Percentiles rank a stretch among this genome's conserved stretches.
phyloP scores from a whole-genome alignment of 164 flowering plant genomes.

The Protea cynaroides region DNA sequence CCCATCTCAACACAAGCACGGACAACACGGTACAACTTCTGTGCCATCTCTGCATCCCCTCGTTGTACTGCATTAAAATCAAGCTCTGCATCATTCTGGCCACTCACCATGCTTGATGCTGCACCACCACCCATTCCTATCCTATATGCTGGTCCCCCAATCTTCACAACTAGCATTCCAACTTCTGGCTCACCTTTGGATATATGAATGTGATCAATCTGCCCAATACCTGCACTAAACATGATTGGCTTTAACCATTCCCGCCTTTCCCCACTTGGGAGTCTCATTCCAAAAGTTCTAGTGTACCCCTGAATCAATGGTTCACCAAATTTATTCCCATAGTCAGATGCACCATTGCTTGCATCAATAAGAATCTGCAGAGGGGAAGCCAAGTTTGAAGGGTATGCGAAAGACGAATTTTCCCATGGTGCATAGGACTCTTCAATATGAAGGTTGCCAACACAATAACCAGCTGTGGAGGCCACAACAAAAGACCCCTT shows the following conservation, averaged over 20 bases:
- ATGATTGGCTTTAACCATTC: slow-evolving; percentile 97
- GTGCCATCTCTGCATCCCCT: slow-evolving; percentile 99
- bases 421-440: slow-evolving; percentile 97
- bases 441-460: slow-evolving; percentile 82
- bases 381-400: slow-evolving; percentile 82
- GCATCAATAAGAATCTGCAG: slow-evolving; percentile 86
- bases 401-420: slow-evolving; percentile 68
- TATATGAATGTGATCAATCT: slow-evolving; percentile 82
- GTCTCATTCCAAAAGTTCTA: slow-evolving; percentile 92
- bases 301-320: slow-evolving; percentile 93
- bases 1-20: slow-evolving; percentile 93
- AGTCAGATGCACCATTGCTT: slow-evolving; percentile 95
- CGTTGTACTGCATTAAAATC: slow-evolving; percentile 97
- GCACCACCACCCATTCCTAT: slow-evolving; percentile 99
- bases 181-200: slow-evolving; percentile 84
- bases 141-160: slow-evolving; percentile 97
- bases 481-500: slow-evolving; percentile 88
- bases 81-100: slow-evolving; percentile 90
- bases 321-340: slow-evolving; percentile 96
- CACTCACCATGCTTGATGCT: slow-evolving; percentile 98
- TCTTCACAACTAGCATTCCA: slow-evolving; percentile 92
- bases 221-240: slow-evolving; percentile 96
- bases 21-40: slow-evolving; percentile 84
- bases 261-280: slow-evolving; percentile 81
- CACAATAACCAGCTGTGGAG: slow-evolving; percentile 93